Base-by-base conservation (phyloP, 225 moss, liverwort and hornwort species). In the Polytrichum commune region DNA sequence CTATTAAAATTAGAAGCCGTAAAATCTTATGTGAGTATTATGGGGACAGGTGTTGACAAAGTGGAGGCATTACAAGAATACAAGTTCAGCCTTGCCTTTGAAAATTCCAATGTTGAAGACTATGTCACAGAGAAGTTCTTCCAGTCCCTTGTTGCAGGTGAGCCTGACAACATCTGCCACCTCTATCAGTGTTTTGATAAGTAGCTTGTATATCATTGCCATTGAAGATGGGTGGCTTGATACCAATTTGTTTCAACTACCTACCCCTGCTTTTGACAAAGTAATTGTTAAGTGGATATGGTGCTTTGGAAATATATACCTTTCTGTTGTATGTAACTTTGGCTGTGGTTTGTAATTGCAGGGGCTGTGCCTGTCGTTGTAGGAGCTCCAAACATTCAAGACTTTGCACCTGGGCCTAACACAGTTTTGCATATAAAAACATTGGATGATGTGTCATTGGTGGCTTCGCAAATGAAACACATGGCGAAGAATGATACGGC, bases 121-220 rank as follows among this genome's bases (percentile, higher is more conserved):
- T 97, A 97, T 75, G 90, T 97, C 53, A 97, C 93, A 4, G 96
- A 97, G 78, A 97, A 93, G 82, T 97, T 92, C 70, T 97, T 90
- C 74, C 96, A 97, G 78, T 89, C 96, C 16, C 78, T 97, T 66
- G 92, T 92, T 66, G 92, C 96, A 26, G 92, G 92, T 83, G 75
- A 77, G 62, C 24, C 58, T 58, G 8, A 7, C 22, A 58, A 58
- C 24, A 58, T 22, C 20, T 58, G 58, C 58, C 22, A 58, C 58
- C 24, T 22, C 4, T 46, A 46, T 46, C 16, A 46, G 46, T 16
- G 13, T 46, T 13, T 16, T 46, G 46, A 46, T 46, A 46, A 46
- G 13, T 10, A 13, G 46, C 46, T 46, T 46, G 46, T 46, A 46
- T 46, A 46, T 46, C 46, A 46, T 46, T 46, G 46, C 16, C 46